Base-by-base conservation (phyloP, 1,139 yeast genomes). In the Kodamaea plutei region DNA sequence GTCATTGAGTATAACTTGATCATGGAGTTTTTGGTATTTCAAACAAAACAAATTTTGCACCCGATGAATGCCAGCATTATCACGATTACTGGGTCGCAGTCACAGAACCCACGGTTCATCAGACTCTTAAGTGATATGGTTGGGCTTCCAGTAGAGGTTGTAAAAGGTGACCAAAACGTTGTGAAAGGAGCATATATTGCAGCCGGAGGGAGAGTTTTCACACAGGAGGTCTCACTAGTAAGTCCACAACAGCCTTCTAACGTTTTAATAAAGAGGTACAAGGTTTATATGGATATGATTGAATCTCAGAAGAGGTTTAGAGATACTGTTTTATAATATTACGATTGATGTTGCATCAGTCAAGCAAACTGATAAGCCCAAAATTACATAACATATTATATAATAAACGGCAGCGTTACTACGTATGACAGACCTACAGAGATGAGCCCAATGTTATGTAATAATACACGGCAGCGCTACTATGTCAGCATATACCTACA, bases 11-110 rank as follows among this genome's bases (percentile, higher is more conserved):
- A 74, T 46, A 51, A 72, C 25, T 54, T 68, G 14, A 55, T 59
- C 1, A 36, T 74, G 9, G 81, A 76, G 47, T 76, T 70, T 38
- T 47, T 76, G 12, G 66, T 68, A 2, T 67, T 75, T 33, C 79
- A 76, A 45, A 60, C 76, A 2, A 50, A 47, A 29, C 67, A 65
- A 29, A 53, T 73, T 15, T 35, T 68, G 2, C 50, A 2, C 36
- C 51, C 10, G 48, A 72, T n/a, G 30, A 33, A 35, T 6, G 40
- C 43, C 3, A 37, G 43, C 1, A 43, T 47, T 8, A 47, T 70
- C 2, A 38, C 46, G 1, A 50, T 54, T 11, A 51, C 76, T 40
- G 82, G 82, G 4, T 70, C 79, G 20, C 81, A 74, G 41, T 69
- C 69, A 3, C 55, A 61, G 26, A 76, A 76, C 41, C 13, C 20